phyloP scores from a whole-genome alignment of 805 yeast species.

The Starmerella geochares region DNA sequence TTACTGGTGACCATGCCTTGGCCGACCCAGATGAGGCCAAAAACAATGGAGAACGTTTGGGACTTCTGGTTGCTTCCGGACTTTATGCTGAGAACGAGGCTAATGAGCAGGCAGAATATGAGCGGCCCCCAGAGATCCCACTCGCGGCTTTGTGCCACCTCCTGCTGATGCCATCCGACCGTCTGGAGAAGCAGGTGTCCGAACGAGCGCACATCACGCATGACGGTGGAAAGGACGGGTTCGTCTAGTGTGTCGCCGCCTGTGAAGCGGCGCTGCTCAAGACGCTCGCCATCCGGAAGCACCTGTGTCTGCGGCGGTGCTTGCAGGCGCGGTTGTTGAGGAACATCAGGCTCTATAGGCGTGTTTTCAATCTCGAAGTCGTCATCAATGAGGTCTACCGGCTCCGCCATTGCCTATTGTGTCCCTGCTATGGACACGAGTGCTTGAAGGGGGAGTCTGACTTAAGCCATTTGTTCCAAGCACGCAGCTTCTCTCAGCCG shows the following conservation, averaged over 20 bases:
- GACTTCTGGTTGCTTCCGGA: conserved; percentile 39
- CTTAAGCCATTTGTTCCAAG: background rate
- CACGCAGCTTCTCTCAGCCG: background rate
- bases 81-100: conserved; percentile 40
- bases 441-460: background rate
- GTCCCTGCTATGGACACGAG: background rate
- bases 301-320: conserved; percentile 16
- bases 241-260: conserved; percentile 69
- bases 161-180: conserved; percentile 33
- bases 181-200: conserved; percentile 38
- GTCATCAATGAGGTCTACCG: conserved; percentile 10
- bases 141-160: conserved; percentile 22
- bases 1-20: conserved; percentile 52
- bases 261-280: conserved; percentile 44
- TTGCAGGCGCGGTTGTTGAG: conserved; percentile 5
- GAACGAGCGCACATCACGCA: conserved; percentile 39
- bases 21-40: conserved; percentile 54
- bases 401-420: background rate
- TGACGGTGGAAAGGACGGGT: conserved; percentile 49
- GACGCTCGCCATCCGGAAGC: conserved; percentile 28
- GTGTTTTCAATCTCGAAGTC: conserved; percentile 25
- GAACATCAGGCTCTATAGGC: conserved; percentile 25
- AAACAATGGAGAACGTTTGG: conserved; percentile 53
- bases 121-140: conserved; percentile 56
- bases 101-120: conserved; percentile 46